These are phyloP conservation scores for Fusarium pseudocircinatum DNA, from an alignment of 2,329 filamentous ascomycete genomes.

Conservation along the genomic window DNA sequence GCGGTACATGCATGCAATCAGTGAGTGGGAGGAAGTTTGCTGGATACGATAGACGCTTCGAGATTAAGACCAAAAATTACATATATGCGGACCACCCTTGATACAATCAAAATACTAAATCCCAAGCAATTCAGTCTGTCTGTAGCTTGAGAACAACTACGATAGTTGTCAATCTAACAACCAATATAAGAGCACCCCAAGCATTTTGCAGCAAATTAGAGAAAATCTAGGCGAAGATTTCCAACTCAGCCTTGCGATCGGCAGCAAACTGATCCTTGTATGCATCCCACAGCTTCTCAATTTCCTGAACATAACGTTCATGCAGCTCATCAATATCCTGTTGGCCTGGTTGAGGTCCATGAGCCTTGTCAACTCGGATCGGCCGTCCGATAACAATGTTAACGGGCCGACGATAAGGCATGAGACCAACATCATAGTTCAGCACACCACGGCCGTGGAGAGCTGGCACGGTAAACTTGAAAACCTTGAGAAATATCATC, in stretches of 20 bases:
- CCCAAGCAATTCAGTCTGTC: neutral
- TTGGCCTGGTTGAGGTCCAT: conserved; percentile 70
- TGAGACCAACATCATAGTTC: conserved; percentile 96
- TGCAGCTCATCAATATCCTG: conserved; percentile 85
- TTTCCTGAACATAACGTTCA: conserved; percentile 77
- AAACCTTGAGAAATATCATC: conserved; percentile 81
- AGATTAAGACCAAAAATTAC: neutral
- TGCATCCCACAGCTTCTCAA: conserved; percentile 76
- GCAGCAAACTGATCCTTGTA: conserved; percentile 81
- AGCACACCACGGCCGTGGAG: conserved; percentile 93
- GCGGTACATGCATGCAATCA: neutral
- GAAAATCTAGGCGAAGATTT: conserved; percentile 66
- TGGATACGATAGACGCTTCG: neutral
- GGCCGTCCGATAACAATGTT: conserved; percentile 91
- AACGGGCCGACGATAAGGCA: conserved; percentile 89
- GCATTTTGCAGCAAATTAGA: neutral
- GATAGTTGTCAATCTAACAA: neutral
- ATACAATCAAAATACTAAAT: neutral
- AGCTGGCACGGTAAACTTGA: conserved; percentile 92
- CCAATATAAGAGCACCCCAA: neutral
- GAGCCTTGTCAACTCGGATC: conserved; percentile 72
- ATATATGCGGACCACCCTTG: too few relatives aligned
- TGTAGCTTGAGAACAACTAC: neutral
- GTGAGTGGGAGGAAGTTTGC: neutral
- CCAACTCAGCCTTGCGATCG: conserved; percentile 70